These are phyloP conservation scores for Neckera pumila DNA, from an alignment of 225 moss, liverwort and hornwort genomes.

Conservation along the genomic window DNA sequence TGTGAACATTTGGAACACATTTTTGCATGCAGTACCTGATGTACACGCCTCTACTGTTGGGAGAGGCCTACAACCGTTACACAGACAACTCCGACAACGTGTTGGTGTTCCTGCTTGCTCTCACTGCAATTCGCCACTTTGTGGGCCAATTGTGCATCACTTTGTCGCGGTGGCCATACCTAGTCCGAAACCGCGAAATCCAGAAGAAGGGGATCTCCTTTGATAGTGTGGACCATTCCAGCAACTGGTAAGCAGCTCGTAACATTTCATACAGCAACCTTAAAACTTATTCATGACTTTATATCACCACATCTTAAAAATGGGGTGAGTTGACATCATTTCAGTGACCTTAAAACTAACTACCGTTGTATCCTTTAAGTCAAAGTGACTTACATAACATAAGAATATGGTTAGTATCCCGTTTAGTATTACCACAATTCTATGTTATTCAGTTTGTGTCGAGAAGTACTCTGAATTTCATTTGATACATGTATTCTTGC, in stretches of 20 bases:
- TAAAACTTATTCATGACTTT: background rate
- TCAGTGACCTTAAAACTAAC: background rate
- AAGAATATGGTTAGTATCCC: background rate
- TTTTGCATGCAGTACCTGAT: slow-evolving; percentile 46
- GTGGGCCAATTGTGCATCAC: slow-evolving; percentile 37
- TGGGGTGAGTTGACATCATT: background rate
- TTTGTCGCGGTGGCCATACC: slow-evolving; percentile 45
- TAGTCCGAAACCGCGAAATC: slow-evolving; percentile 37
- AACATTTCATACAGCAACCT: background rate
- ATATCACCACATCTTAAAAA: background rate
- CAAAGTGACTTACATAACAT: background rate
- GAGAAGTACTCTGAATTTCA: background rate
- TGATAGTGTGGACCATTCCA: slow-evolving; percentile 57
- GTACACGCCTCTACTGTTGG: slow-evolving; percentile 25
- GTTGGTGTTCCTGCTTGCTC: slow-evolving; percentile 4
- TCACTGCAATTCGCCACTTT: slow-evolving; percentile 9
- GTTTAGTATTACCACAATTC: background rate
- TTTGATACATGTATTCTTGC: background rate
- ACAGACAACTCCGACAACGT: slow-evolving; percentile 27
- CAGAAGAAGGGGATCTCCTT: slow-evolving; percentile 48
- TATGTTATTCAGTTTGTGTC: background rate
- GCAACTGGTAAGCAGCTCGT: slow-evolving; percentile 17
- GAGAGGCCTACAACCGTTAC: background rate
- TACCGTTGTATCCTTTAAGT: background rate
- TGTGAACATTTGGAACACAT: background rate